Evolutionary conservation across 148 eudicot genomes (phyloP), one percentile per base, ranked within the genome.

Genomic region (Fagopyrum tataricum): DNA sequence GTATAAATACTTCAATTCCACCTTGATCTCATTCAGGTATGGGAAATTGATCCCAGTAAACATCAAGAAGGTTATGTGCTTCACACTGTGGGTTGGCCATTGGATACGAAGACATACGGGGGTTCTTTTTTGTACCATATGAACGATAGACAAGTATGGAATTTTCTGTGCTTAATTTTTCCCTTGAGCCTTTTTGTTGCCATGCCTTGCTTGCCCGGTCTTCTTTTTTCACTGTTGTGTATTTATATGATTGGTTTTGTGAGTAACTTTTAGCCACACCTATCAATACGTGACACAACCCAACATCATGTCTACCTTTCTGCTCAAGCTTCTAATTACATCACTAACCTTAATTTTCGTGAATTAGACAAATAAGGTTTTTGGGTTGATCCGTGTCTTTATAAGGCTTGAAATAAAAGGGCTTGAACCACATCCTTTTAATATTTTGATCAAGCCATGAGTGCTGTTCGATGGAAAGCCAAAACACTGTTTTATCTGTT

Each of bases 71-170:
- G 98, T 71, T 72, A 75, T 74, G 96, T 91, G 43, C 86, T 94
- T 78, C 98, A 94, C 80, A 94, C 98, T 14, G 7, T 91, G 62
- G 98, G 98, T 77, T 94, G 98, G 98, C 98, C 98, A 67, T 78
- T 94, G 84, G 97, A 91, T 82, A 74, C 76, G 48, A 85, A 82
- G 76, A 94, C 98, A 48, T 94, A 94, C 82, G 98, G 98, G 24
- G 98, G 98, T 58, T 94, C 98, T 74, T 94, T 94, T 80, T 44
- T 94, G 72, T 94, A 91, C 80, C 97, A 94, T 81, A 94, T 94
- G 98, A 84, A 90, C 68, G 96, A 94, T 83, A 88, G 90, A 79
- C 81, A 89, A 92, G 98, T 91, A 82, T 67, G 79, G 4, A 42
- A 10, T 40, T 64, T 26, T 23, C 4, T n/a, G 53, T 26, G 44